Conservation (phyloP, 116 monocot species). For the Papilionanthe hybrid region DNA sequence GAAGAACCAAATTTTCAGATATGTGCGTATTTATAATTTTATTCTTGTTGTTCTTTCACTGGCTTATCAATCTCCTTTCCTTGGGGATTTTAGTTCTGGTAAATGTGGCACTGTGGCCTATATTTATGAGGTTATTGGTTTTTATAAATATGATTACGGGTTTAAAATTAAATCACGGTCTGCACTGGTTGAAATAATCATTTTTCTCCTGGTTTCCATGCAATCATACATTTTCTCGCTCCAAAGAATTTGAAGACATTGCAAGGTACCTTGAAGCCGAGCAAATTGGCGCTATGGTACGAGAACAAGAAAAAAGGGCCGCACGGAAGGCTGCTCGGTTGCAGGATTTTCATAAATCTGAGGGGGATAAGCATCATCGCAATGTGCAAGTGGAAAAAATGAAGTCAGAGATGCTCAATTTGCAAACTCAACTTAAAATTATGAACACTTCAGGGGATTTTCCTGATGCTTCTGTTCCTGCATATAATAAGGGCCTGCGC, state of each 20-base stretch:
- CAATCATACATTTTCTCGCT: slow-evolving; percentile 92
- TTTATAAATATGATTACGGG: slow-evolving; percentile 98
- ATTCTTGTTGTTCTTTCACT: slow-evolving; percentile 86
- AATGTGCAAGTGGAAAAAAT: slow-evolving; percentile 96
- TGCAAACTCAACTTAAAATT: slow-evolving; percentile 71
- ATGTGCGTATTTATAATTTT: slow-evolving; percentile 91
- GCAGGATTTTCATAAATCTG: slow-evolving; percentile 74
- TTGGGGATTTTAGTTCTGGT: slow-evolving; percentile 65
- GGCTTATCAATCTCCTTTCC: slow-evolving; percentile 92
- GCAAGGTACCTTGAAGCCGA: slow-evolving; percentile 94
- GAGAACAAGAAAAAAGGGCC: slow-evolving; percentile 92
- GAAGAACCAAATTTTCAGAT: slow-evolving; percentile 89
- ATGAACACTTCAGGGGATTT: slow-evolving; percentile 40
- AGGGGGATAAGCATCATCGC: slow-evolving; percentile 68
- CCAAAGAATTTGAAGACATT: slow-evolving; percentile 80
- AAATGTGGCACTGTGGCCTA: slow-evolving; percentile 56
- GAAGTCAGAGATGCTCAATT: slow-evolving; percentile 95
- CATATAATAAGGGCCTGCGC: slow-evolving; percentile 45
- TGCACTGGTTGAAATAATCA: slow-evolving; percentile 91
- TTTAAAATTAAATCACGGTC: slow-evolving; percentile 91
- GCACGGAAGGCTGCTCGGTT: slow-evolving; percentile 87
- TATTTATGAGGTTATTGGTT: slow-evolving; percentile 89
- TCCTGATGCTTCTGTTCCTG: slow-evolving; percentile 23
- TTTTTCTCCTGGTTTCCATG: slow-evolving; percentile 81
- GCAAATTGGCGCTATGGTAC: slow-evolving; percentile 86